Evolutionary conservation across 208 protist genomes (phyloP).

Genomic region (Crithidia bombi): DNA sequence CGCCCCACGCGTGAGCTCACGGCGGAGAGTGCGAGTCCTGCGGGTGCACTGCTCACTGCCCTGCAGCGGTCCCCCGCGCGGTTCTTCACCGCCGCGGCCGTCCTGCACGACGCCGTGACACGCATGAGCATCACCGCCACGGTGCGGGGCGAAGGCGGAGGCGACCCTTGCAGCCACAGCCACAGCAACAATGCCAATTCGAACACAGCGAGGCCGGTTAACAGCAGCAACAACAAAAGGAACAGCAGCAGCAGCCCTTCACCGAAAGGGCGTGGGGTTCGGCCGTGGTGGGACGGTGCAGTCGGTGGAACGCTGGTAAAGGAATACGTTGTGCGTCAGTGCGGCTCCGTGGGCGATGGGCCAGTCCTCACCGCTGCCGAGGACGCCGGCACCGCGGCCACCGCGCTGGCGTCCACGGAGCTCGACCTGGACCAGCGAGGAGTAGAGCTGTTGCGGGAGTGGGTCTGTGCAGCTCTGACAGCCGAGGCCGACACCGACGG

Average conservation of each 20-base stretch:
- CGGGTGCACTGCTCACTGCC: neutral
- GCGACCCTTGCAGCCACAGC: too few relatives aligned
- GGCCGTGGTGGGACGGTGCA: conserved; percentile 10
- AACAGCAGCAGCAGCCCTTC: neutral
- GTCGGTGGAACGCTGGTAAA: conserved; percentile 8
- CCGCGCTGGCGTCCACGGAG: neutral
- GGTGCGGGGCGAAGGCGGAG: neutral
- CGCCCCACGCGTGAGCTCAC: neutral
- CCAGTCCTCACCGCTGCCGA: neutral
- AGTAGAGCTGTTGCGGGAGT: conserved; percentile 1
- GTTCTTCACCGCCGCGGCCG: conserved; percentile 51
- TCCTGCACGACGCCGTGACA: conserved; percentile 63
- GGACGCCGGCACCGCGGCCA: neutral
- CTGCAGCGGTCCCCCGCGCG: conserved; percentile 36
- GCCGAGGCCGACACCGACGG: neutral
- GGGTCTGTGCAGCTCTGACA: neutral
- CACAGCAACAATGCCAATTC: too few relatives aligned
- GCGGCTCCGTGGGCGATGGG: neutral
- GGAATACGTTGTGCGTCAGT: conserved; percentile 26
- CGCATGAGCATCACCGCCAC: conserved; percentile 25
- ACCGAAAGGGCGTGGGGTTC: neutral
- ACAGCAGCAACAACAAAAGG: neutral
- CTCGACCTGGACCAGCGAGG: neutral
- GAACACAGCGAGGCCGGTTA: too few relatives aligned
- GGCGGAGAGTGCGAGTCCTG: neutral